Base-by-base conservation (phyloP, 2,329 filamentous ascomycete species). In the Apiospora pterosperma region DNA sequence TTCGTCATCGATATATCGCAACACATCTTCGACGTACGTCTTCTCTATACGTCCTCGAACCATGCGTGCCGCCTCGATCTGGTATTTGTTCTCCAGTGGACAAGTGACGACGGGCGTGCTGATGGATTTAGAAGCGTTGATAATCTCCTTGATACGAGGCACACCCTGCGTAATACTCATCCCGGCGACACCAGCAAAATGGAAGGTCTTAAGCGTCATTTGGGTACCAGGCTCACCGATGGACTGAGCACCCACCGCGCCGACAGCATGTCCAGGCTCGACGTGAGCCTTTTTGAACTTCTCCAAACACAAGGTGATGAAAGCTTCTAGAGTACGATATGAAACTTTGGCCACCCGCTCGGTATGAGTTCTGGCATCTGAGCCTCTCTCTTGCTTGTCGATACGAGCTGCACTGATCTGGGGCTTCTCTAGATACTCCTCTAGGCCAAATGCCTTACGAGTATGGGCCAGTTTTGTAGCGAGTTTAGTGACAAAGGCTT, bases 151-250 rank as follows among this genome's bases (percentile, higher is more conserved):
- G 82, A 99, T 99, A 89, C 96, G 95, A 1, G 96, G 96, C 7
- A 99, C 96, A 92, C 96, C 96, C 75, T 97, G 93, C 0, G 96
- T 99, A 75, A 99, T 97, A 85, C 93, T 97, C 96, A 99, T 98
- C 77, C 95, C 95, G 52, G 96, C 96, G 68, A 99, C 96, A 91
- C 96, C 96, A 75, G 96, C 96, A 82, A 99, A 99, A 91, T 98
- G 96, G 88, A 98, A 98, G 75, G 96, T 98, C 81, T 98, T 98
- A 68, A 99, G 81, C 1, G 96, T 99, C 96, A 99, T 99, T 78
- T 99, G 96, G 0, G 96, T 99, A 76, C 96, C 96, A 0, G 96
- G 96, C 75, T 99, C 96, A 79, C 96, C 96, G 71, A 99, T 99
- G 1, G 95, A 98, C 77, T 99, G 96, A 1, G 96, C 96, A 69